A percentile compares a stretch with the other conserved stretches of the same genome.
Conservation (phyloP, 345 rosid species). For the Salix koriyanagi region DNA sequence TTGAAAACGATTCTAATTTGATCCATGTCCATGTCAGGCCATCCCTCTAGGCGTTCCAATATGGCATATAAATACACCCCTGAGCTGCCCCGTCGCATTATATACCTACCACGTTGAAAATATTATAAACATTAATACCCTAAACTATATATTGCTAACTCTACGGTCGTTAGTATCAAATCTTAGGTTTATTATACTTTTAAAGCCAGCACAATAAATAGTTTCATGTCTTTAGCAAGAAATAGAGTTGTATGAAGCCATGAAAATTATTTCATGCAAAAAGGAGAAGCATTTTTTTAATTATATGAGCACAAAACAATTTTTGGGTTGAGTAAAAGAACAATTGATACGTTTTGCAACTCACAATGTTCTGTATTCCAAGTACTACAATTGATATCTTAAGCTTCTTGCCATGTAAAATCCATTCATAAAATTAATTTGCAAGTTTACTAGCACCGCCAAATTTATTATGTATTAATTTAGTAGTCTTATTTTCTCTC, state of each 20-base stretch:
- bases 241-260: neutral
- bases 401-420: too few species aligned
- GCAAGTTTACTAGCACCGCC: too few species aligned
- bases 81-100: constrained; percentile 53
- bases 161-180: too few species aligned
- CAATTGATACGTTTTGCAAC: neutral
- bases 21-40: constrained; percentile 76
- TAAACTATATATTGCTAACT: too few species aligned
- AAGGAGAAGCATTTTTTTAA: neutral
- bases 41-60: constrained; percentile 57
- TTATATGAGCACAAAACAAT: neutral
- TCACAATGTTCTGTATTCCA: too few species aligned
- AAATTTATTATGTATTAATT: too few species aligned
- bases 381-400: too few species aligned
- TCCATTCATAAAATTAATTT: too few species aligned
- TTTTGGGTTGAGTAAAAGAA: neutral
- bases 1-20: constrained; percentile 74
- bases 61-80: constrained; percentile 73
- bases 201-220: too few species aligned
- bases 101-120: constrained; percentile 36
- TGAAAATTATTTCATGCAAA: neutral
- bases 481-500: too few species aligned
- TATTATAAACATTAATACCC: neutral
- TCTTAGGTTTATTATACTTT: too few species aligned
- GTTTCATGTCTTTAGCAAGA: too few species aligned